Evolutionary conservation across 805 yeast genomes (phyloP).

Genomic region (Candida xyloterini): DNA sequence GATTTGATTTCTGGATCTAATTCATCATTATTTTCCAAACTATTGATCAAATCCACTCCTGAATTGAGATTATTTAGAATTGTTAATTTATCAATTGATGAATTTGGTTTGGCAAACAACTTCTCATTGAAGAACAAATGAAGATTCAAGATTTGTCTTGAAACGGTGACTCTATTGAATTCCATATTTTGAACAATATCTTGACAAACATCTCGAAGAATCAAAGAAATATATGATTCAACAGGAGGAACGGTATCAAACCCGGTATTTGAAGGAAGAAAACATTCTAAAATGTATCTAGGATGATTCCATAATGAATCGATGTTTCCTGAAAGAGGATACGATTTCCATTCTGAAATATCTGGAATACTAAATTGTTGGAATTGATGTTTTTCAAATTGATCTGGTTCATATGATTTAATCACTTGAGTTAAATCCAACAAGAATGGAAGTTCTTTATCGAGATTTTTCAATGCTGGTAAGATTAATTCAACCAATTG

Average conservation of each 20-base stretch:
- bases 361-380: constrained; percentile 31
- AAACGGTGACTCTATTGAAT: constrained; percentile 84
- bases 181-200: constrained; percentile 80
- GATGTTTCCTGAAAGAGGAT: constrained; percentile 42
- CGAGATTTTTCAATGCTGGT: constrained; percentile 48
- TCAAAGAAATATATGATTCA: constrained; percentile 49
- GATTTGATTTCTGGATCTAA: constrained; percentile 25
- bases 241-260: constrained; percentile 66
- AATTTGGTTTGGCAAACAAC: constrained; percentile 69
- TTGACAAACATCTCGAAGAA: constrained; percentile 70
- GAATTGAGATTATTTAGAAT: constrained; percentile 37
- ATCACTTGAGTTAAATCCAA: constrained; percentile 32
- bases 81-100: constrained; percentile 67
- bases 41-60: constrained; percentile 36
- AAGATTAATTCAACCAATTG: constrained; percentile 47
- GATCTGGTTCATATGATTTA: constrained; percentile 16
- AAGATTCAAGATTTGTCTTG: constrained; percentile 74
- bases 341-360: constrained; percentile 34
- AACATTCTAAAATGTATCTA: constrained; percentile 59
- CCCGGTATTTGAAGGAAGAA: constrained; percentile 46
- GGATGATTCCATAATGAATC: constrained; percentile 70
- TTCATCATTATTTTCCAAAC: constrained; percentile 28
- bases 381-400: constrained; percentile 24
- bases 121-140: constrained; percentile 68
- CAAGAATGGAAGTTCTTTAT: constrained; percentile 40